phyloP scores from a whole-genome alignment of 2,329 filamentous ascomycete species.

The Hymenoscyphus linearis region DNA sequence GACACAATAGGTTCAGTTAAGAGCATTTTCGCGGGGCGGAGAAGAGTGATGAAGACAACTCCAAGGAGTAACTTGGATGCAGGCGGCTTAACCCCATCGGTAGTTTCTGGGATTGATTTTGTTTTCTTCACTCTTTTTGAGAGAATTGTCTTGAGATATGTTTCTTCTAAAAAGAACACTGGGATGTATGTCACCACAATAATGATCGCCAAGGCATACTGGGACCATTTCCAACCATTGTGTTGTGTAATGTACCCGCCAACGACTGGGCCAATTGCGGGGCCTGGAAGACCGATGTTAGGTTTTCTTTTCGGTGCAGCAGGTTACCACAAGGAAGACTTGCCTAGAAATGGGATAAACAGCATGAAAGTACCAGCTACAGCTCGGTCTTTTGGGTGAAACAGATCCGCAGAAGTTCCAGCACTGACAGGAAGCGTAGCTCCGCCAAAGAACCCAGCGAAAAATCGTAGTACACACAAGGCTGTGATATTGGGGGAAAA shows the following conservation, averaged over 20 bases:
- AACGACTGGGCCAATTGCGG: slow-evolving; percentile 17
- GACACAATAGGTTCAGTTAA: slow-evolving; percentile 58
- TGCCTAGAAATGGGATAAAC: slow-evolving; percentile 17
- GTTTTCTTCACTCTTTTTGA: neutral
- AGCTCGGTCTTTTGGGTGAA: slow-evolving; percentile 7
- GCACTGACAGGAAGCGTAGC: slow-evolving; percentile 12
- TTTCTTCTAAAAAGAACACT: slow-evolving; percentile 7
- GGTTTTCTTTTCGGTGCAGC: neutral
- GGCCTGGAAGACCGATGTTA: neutral
- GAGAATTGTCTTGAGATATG: neutral
- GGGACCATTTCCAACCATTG: slow-evolving; percentile 18
- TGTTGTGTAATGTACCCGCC: slow-evolving; percentile 17
- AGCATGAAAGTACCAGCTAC: slow-evolving; percentile 11
- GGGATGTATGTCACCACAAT: slow-evolving; percentile 9
- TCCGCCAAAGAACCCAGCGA: slow-evolving; percentile 43
- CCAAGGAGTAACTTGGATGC: slow-evolving; percentile 7
- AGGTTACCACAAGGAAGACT: neutral
- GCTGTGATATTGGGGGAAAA: slow-evolving; percentile 45
- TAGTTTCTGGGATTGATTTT: neutral
- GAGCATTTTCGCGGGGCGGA: slow-evolving; percentile 49
- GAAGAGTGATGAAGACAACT: slow-evolving; percentile 14
- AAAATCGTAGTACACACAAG: slow-evolving; percentile 50
- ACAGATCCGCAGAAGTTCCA: slow-evolving; percentile 18
- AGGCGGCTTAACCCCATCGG: slow-evolving; percentile 3
- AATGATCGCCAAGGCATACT: slow-evolving; percentile 16